These are phyloP conservation scores for Pascua sp. DNA, from an alignment of 1,284 basidiomycete species.

Conservation along the genomic window DNA sequence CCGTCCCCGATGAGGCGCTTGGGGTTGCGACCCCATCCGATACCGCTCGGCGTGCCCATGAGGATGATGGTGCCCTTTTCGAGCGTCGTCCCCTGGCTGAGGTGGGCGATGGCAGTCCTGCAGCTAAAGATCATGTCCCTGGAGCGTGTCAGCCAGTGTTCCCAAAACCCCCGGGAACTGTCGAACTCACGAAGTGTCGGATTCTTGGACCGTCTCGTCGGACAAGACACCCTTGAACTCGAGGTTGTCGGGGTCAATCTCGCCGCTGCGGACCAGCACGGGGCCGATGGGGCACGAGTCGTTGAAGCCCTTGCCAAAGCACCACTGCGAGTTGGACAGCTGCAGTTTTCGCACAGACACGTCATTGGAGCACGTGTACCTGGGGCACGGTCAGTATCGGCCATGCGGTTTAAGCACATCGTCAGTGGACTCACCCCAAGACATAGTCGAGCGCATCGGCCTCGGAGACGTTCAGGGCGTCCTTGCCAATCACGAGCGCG, in stretches of 20 bases:
- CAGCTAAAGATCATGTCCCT: constrained; percentile 51
- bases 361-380: constrained; percentile 56
- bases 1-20: constrained; percentile 39
- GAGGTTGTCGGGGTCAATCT: constrained; percentile 20
- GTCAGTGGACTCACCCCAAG: constrained; percentile 62
- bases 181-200: constrained; percentile 18
- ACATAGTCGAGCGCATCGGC: constrained; percentile 53
- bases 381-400: constrained; percentile 50
- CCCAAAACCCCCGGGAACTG: constrained; percentile 6
- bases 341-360: constrained; percentile 41
- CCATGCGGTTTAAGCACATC: constrained; percentile 59
- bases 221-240: constrained; percentile 19
- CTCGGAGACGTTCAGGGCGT: constrained; percentile 52
- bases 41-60: constrained; percentile 54
- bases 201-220: constrained; percentile 19
- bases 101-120: constrained; percentile 57
- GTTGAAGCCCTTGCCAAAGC: constrained; percentile 48
- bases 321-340: constrained; percentile 37
- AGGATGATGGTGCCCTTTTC: constrained; percentile 74
- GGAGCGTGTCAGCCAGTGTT: not conserved
- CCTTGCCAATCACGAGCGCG: constrained; percentile 53
- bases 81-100: constrained; percentile 81
- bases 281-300: constrained; percentile 50
- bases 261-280: constrained; percentile 30
- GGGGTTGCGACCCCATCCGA: constrained; percentile 44